phyloP scores from a whole-genome alignment of 805 yeast genomes.

The Ogataea degrootiae region DNA sequence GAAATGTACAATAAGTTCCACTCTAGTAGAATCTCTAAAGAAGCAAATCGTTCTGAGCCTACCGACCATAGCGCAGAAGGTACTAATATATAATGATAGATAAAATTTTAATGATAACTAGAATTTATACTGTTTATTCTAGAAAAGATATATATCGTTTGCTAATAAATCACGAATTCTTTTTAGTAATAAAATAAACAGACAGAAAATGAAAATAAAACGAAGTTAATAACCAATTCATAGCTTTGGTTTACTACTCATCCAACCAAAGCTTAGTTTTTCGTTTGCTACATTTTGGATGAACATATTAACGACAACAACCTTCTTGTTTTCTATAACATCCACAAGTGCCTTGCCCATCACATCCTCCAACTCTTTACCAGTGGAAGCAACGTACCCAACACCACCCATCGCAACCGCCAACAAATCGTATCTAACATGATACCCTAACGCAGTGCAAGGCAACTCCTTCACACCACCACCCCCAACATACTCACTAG shows the following conservation, averaged over 20 bases:
- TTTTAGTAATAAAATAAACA: not conserved
- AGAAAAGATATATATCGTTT: no score
- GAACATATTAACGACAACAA: conserved; percentile 54
- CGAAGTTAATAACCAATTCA: not conserved
- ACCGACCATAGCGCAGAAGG: no score
- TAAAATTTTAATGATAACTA: not conserved
- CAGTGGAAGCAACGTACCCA: conserved; percentile 44
- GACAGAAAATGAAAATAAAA: not conserved
- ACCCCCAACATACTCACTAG: conserved; percentile 11
- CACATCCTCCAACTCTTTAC: conserved; percentile 33
- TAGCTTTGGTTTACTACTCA: conserved; percentile 37
- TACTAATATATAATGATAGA: not conserved
- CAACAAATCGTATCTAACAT: conserved; percentile 53
- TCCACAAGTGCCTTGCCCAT: conserved; percentile 33
- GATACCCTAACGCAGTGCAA: conserved; percentile 53
- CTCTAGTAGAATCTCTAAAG: no score
- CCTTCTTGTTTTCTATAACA: conserved; percentile 25
- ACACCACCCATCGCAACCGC: conserved; percentile 52
- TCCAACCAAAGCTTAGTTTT: conserved; percentile 64
- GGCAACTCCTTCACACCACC: conserved; percentile 35
- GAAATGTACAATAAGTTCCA: no score
- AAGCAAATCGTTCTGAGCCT: no score
- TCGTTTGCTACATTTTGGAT: conserved; percentile 50
- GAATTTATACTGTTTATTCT: not conserved
- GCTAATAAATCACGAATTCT: not conserved